Evolutionary conservation across 495 filamentous ascomycete genomes (phyloP), one percentile per base, ranked within the genome.

Genomic region (Xylaria intraflava): DNA sequence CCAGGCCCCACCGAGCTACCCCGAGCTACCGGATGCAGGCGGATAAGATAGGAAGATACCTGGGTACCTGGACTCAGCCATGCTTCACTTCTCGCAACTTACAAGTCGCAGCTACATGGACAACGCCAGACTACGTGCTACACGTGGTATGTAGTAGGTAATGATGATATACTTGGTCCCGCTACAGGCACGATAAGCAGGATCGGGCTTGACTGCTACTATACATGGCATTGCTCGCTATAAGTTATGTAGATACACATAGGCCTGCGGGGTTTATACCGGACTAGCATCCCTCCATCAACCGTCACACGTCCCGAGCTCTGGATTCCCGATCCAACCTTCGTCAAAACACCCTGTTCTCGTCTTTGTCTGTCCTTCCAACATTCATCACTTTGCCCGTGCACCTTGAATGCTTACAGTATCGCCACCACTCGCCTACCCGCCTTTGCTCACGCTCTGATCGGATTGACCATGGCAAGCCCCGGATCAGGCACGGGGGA

Each of bases 401-500:
- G 42, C n/a, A 40, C 39, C 16, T 22, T 36, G 52, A 23, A 27
- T 33, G 31, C 17, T 12, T 26, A 17, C 35, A 8, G 35, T 14
- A 38, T 4, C n/a, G 2, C 35, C 16, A 38, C 14, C 35, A 38
- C n/a, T 9, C 5, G 1, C 27, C 27, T 29, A 29, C 27, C 27
- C 9, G 27, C 9, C 4, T 43, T 42, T 43, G 19, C 24, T 38
- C 26, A 51, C 50, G 27, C 23, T 33, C 53, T 36, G 23, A 47
- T 42, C 17, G 49, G 31, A 20, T 42, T 59, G 41, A 58, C 29
- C 46, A 67, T 67, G 62, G 59, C 60, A 24, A 61, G 49, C 43
- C 58, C 63, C 26, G 57, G 49, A 29, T 57, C 57, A 35, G 52
- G 52, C 33, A 51, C 51, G 35, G 46, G 44, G 3, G 51, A 50